Conservation (phyloP, 2,329 filamentous ascomycete species). For the Emmonsia crescens region DNA sequence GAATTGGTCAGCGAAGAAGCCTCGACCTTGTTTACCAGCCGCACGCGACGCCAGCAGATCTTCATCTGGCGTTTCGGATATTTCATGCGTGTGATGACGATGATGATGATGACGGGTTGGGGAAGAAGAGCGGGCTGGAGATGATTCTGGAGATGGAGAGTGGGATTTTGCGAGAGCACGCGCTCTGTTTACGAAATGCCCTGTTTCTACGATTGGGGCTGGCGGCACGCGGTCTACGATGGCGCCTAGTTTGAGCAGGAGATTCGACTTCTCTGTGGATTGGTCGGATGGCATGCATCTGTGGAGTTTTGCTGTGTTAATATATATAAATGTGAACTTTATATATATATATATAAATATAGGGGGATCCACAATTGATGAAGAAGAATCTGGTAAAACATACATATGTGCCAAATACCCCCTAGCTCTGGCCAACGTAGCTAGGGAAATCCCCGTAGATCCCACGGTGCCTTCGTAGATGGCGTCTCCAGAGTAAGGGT, state of each 20-base stretch:
- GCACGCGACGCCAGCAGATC: slow-evolving; percentile 9
- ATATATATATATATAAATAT: neutral
- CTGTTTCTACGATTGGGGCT: slow-evolving; percentile 83
- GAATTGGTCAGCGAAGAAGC: slow-evolving; percentile 95
- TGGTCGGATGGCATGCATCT: slow-evolving; percentile 92
- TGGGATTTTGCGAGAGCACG: slow-evolving; percentile 66
- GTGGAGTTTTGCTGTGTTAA: slow-evolving; percentile 2
- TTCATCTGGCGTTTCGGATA: slow-evolving; percentile 13
- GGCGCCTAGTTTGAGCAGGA: slow-evolving; percentile 81
- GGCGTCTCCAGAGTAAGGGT: slow-evolving; percentile 73
- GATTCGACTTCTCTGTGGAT: slow-evolving; percentile 74
- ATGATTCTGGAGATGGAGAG: slow-evolving; percentile 33
- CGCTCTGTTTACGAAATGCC: slow-evolving; percentile 91
- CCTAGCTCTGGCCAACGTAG: slow-evolving; percentile 72
- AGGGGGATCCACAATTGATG: neutral
- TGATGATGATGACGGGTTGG: slow-evolving; percentile 2
- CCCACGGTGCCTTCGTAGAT: slow-evolving; percentile 97
- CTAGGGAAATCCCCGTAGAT: slow-evolving; percentile 89
- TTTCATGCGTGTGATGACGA: neutral
- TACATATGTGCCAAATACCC: slow-evolving; percentile 88
- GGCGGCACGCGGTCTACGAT: slow-evolving; percentile 84
- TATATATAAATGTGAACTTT: neutral
- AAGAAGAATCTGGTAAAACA: slow-evolving; percentile 14
- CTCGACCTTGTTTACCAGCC: slow-evolving; percentile 50
- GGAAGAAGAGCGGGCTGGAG: slow-evolving; percentile 8